phyloP scores from a whole-genome alignment of 176 grass and related monocot genomes.

The Eragrostis nindensis region DNA sequence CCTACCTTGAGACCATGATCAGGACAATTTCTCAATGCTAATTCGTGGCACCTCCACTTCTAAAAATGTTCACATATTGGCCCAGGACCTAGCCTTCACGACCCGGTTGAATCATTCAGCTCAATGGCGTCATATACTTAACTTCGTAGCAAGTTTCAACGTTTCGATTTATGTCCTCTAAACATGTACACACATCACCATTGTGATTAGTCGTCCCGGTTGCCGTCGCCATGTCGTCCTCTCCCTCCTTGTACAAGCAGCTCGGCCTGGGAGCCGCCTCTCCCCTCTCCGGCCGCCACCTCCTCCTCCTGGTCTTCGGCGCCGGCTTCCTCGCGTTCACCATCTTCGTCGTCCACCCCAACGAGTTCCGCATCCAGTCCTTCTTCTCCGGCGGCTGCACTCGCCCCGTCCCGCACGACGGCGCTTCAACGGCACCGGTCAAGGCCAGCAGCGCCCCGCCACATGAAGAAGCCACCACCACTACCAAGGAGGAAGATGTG shows the following conservation, averaged over 20 bases:
- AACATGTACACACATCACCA: background rate
- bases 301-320: constrained; percentile 52
- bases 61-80: background rate
- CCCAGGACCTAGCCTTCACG: constrained; percentile 15
- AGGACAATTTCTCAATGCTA: background rate
- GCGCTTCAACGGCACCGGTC: background rate
- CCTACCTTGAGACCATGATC: too few species aligned
- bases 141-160: background rate
- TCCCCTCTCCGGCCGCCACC: constrained; percentile 33
- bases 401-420: background rate
- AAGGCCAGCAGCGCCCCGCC: background rate
- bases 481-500: constrained; percentile 7
- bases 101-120: constrained; percentile 1
- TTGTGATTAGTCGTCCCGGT: background rate
- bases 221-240: constrained; percentile 32
- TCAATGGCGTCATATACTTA: background rate
- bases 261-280: constrained; percentile 43
- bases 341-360: constrained; percentile 62
- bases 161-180: background rate
- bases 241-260: constrained; percentile 52
- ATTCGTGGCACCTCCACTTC: background rate
- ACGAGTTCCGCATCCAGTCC: constrained; percentile 50
- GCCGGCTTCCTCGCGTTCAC: constrained; percentile 62
- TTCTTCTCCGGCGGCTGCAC: constrained; percentile 43
- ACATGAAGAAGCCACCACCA: background rate